These are phyloP conservation scores for Balakata baccata DNA, from an alignment of 345 rosid genomes.

Conservation along the genomic window DNA sequence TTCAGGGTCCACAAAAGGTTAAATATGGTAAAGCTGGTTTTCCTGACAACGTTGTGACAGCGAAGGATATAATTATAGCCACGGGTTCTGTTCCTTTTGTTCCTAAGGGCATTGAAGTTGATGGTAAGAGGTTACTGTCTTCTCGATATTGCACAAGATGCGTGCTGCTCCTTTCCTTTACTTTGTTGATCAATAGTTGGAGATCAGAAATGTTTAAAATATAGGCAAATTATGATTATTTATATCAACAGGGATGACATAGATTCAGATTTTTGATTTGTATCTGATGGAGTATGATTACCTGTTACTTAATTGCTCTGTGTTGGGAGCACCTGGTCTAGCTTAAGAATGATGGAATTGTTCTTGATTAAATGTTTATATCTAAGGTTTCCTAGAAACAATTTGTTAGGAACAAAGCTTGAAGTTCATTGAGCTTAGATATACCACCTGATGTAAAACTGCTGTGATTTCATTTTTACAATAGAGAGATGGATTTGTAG, in stretches of 20 bases:
- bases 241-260: neutral
- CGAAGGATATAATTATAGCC: constrained; percentile 79
- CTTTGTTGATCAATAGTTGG: neutral
- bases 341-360: neutral
- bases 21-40: constrained; percentile 65
- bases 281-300: neutral
- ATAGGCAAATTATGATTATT: neutral
- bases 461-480: neutral
- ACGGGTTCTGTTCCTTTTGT: constrained; percentile 99
- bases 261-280: neutral
- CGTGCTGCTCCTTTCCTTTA: neutral
- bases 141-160: neutral
- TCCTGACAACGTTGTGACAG: constrained; percentile 60
- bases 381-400: neutral
- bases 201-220: neutral
- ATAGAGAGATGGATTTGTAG: neutral
- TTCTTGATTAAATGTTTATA: neutral
- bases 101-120: constrained; percentile 98
- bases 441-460: neutral
- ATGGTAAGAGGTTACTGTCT: constrained; percentile 50
- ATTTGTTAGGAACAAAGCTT: neutral
- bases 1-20: constrained; percentile 91
- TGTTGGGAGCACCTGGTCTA: neutral
- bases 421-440: neutral
- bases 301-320: neutral